A percentile compares a stretch with the other conserved stretches of the same genome.
These are phyloP conservation scores for Yarrowia sp. DNA, from an alignment of 805 yeast genomes.

Conservation along the genomic window DNA sequence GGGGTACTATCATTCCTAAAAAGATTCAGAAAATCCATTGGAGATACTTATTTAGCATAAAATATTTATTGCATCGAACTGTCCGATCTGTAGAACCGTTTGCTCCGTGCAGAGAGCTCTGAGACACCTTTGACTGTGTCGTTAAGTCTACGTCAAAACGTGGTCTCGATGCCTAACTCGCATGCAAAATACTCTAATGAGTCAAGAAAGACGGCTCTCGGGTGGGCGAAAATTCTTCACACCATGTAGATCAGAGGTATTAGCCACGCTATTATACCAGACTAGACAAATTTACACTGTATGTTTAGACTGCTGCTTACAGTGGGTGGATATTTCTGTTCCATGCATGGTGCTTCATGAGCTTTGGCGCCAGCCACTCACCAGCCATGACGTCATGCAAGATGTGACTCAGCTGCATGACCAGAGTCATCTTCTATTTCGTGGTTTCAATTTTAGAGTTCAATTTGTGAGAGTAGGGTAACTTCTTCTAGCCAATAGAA, in stretches of 20 bases:
- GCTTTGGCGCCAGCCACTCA: not conserved
- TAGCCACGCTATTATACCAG: too few species aligned
- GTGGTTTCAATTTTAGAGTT: not conserved
- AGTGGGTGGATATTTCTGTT: not conserved
- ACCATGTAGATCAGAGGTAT: too few species aligned
- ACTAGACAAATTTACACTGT: not conserved
- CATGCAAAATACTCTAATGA: not conserved
- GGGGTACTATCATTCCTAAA: slow-evolving; percentile 21
- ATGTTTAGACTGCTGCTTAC: not conserved
- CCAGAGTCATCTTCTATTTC: not conserved
- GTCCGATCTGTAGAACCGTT: too few species aligned
- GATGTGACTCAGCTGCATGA: slow-evolving; percentile 12
- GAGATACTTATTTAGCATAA: slow-evolving; percentile 35
- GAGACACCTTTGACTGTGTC: too few species aligned
- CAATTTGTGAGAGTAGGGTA: slow-evolving; percentile 10
- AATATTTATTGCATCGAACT: slow-evolving; percentile 30
- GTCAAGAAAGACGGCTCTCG: not conserved
- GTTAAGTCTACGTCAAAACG: not conserved
- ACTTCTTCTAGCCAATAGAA: not conserved
- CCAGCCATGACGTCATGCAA: slow-evolving; percentile 10
- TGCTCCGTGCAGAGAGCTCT: too few species aligned
- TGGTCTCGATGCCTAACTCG: slow-evolving; percentile 1
- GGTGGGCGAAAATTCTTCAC: not conserved
- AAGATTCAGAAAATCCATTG: slow-evolving; percentile 14
- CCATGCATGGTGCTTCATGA: slow-evolving; percentile 2